phyloP scores from a whole-genome alignment of 148 eudicot genomes.

The Fallopia convolvulus region DNA sequence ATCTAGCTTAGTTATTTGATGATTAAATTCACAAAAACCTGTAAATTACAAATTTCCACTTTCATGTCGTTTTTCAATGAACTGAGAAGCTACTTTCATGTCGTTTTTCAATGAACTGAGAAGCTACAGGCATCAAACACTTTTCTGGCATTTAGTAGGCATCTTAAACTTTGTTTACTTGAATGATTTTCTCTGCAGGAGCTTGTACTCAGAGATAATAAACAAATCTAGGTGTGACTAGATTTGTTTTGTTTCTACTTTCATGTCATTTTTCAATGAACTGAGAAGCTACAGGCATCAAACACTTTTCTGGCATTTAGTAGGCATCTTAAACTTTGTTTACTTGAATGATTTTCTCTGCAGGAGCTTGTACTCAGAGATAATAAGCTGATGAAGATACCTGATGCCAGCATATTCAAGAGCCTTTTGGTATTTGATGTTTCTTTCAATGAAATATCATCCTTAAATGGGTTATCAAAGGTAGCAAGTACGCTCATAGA shows the following conservation, averaged over 20 bases:
- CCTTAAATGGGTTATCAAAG: conserved; percentile 65
- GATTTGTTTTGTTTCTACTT: neutral
- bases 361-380: conserved; percentile 96
- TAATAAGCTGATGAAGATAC: conserved; percentile 71
- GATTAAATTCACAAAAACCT: neutral
- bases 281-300: neutral
- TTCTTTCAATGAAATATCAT: conserved; percentile 86
- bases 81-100: neutral
- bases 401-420: conserved; percentile 82
- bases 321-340: neutral
- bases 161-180: neutral
- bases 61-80: neutral
- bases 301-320: neutral
- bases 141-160: neutral
- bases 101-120: neutral
- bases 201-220: conserved; percentile 86
- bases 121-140: neutral
- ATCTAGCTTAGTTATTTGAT: neutral
- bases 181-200: conserved; percentile 48
- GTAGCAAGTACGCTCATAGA: conserved; percentile 70
- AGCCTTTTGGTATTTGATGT: conserved; percentile 79
- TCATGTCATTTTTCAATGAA: neutral
- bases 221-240: conserved; percentile 5
- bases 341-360: conserved; percentile 13
- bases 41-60: neutral